Evolutionary conservation across 2,329 filamentous ascomycete genomes (phyloP).

Genomic region (Talaromyces sp.): DNA sequence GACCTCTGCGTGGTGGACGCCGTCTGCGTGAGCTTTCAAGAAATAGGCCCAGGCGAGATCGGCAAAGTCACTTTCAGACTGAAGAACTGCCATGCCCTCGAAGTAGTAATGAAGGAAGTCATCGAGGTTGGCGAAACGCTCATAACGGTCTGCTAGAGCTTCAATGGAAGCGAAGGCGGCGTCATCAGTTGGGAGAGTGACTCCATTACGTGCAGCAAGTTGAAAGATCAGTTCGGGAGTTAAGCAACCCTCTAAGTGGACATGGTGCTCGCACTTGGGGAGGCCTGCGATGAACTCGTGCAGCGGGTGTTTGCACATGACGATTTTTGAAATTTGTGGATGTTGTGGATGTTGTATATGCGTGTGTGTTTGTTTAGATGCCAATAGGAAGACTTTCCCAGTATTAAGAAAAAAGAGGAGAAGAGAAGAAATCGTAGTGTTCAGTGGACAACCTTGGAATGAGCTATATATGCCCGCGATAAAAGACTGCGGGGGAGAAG

Average conservation of each 20-base stretch:
- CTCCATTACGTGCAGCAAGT: constrained; percentile 67
- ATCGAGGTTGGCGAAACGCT: constrained; percentile 69
- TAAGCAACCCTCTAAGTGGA: constrained; percentile 77
- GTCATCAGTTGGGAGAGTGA: constrained; percentile 61
- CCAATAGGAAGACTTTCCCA: background rate
- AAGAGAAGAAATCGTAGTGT: background rate
- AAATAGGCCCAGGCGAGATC: constrained; percentile 74
- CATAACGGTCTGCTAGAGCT: constrained; percentile 65
- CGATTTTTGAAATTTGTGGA: background rate
- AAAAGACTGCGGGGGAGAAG: constrained; percentile 3
- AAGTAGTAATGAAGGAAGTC: constrained; percentile 82
- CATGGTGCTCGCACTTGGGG: constrained; percentile 81
- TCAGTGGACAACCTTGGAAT: background rate
- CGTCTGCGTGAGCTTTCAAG: constrained; percentile 62
- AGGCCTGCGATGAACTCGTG: constrained; percentile 66
- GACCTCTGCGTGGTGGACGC: constrained; percentile 72
- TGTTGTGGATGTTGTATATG: no score
- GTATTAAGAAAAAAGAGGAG: background rate
- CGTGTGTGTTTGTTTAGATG: background rate
- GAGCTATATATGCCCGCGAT: background rate
- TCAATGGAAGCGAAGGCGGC: constrained; percentile 64
- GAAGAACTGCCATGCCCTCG: constrained; percentile 71
- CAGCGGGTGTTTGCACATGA: constrained; percentile 60
- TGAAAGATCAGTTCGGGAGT: constrained; percentile 70
- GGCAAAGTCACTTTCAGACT: constrained; percentile 69